phyloP scores from a whole-genome alignment of 345 rosid species.

The Iberis pinnata region DNA sequence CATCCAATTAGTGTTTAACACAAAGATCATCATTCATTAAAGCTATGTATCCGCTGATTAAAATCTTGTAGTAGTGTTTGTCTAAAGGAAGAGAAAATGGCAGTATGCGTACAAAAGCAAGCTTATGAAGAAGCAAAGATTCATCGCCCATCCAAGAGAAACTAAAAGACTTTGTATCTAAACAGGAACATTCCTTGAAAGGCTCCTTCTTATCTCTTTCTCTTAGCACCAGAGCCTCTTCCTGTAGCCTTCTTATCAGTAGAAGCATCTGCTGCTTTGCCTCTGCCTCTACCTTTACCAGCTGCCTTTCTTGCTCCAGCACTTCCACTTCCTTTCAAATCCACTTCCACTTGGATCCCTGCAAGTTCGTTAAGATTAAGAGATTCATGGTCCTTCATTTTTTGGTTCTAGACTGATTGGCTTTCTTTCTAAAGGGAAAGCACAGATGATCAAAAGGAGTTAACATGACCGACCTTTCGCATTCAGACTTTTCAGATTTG shows the following conservation, averaged over 20 bases:
- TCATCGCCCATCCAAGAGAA: no score
- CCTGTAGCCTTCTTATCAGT: conserved; percentile 45
- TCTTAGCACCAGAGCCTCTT: conserved; percentile 57
- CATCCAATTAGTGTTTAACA: no score
- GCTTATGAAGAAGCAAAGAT: no score
- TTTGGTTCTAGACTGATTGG: conserved; percentile 3
- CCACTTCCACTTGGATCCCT: conserved; percentile 79
- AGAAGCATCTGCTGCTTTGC: conserved; percentile 41
- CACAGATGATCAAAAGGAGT: no score
- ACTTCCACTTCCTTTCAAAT: conserved; percentile 49
- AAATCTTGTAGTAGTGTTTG: no score
- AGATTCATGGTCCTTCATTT: neutral
- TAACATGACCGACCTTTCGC: conserved; percentile 48
- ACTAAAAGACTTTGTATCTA: no score
- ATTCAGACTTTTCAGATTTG: conserved; percentile 61
- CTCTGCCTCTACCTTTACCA: conserved; percentile 30
- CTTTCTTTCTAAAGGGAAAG: no score
- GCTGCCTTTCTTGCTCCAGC: conserved; percentile 46
- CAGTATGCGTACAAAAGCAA: no score
- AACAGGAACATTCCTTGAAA: conserved; percentile 6
- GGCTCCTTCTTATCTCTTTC: conserved; percentile 62
- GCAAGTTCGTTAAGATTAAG: neutral
- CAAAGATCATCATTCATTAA: no score
- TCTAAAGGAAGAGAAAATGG: no score
- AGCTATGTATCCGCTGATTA: no score